A percentile compares a stretch with the other conserved stretches of the same genome.
phyloP scores from a whole-genome alignment of 208 protist species.

The Acanthamoeba sp. region DNA sequence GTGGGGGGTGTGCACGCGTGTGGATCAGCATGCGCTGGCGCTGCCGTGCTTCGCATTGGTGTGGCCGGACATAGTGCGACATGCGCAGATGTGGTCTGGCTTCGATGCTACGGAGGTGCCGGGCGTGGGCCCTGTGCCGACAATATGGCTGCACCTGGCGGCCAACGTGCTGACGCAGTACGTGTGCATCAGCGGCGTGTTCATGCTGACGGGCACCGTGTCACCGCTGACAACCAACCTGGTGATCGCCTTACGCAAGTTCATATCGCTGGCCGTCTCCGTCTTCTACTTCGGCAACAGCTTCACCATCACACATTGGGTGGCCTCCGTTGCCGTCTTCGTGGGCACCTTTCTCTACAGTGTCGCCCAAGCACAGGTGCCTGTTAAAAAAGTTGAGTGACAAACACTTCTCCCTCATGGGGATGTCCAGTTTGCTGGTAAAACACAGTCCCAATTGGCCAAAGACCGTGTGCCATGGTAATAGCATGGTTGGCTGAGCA shows the following conservation, averaged over 20 bases:
- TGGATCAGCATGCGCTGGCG: conserved; percentile 32
- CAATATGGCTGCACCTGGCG: conserved; percentile 47
- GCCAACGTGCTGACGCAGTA: conserved; percentile 73
- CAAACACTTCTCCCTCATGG: no score
- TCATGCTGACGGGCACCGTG: conserved; percentile 63
- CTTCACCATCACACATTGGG: conserved; percentile 57
- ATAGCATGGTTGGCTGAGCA: no score
- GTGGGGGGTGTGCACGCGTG: no score
- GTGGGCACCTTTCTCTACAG: conserved; percentile 72
- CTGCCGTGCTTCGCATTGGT: conserved; percentile 32
- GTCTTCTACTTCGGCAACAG: conserved; percentile 68
- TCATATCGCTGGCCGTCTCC: conserved; percentile 18
- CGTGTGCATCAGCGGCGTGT: conserved; percentile 72
- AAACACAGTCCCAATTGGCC: no score
- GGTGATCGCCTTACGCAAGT: conserved; percentile 65
- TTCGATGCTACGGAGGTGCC: neutral
- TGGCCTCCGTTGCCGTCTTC: conserved; percentile 55
- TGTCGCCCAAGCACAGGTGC: neutral
- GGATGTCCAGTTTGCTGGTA: no score
- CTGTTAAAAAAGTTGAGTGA: neutral
- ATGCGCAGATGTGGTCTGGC: conserved; percentile 31
- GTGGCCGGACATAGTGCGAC: conserved; percentile 2
- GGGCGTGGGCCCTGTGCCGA: conserved; percentile 4
- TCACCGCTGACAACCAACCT: conserved; percentile 47
- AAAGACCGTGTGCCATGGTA: no score